phyloP scores from a whole-genome alignment of 352 stramenopile genomes.

The Phytophthora litchii region DNA sequence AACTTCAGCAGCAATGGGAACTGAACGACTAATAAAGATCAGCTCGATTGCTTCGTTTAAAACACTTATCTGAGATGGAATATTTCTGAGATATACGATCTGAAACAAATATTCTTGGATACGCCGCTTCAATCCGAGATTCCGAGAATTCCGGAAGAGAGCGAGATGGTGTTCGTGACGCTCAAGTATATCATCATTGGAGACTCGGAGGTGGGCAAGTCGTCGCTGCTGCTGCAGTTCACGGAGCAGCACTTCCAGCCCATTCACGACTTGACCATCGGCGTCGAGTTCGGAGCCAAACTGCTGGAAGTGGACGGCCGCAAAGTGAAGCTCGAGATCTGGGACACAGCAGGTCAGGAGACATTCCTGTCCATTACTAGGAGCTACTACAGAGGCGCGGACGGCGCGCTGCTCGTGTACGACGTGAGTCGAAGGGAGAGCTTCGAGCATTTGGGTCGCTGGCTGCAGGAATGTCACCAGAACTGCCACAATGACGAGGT shows the following conservation, averaged over 20 bases:
- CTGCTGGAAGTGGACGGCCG: constrained; percentile 81
- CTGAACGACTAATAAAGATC: neutral
- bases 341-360: constrained; percentile 92
- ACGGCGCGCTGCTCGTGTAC: constrained; percentile 90
- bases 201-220: constrained; percentile 91
- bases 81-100: constrained; percentile 1
- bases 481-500: constrained; percentile 87
- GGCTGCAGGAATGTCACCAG: constrained; percentile 85
- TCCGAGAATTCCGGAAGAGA: too few species aligned
- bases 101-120: too few species aligned
- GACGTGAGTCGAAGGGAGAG: constrained; percentile 82
- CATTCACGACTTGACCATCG: constrained; percentile 91
- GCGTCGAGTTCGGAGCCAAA: constrained; percentile 92
- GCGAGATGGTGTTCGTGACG: constrained; percentile 87
- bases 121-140: constrained; percentile 2
- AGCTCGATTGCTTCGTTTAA: too few species aligned
- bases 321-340: constrained; percentile 93
- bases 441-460: constrained; percentile 77
- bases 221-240: constrained; percentile 90
- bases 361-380: constrained; percentile 90
- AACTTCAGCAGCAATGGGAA: neutral
- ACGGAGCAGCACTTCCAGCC: constrained; percentile 91
- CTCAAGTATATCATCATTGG: constrained; percentile 92
- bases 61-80: too few species aligned
- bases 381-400: constrained; percentile 88